phyloP scores from a whole-genome alignment of 2,329 filamentous ascomycete species.

The Emydomyces testavorans region DNA sequence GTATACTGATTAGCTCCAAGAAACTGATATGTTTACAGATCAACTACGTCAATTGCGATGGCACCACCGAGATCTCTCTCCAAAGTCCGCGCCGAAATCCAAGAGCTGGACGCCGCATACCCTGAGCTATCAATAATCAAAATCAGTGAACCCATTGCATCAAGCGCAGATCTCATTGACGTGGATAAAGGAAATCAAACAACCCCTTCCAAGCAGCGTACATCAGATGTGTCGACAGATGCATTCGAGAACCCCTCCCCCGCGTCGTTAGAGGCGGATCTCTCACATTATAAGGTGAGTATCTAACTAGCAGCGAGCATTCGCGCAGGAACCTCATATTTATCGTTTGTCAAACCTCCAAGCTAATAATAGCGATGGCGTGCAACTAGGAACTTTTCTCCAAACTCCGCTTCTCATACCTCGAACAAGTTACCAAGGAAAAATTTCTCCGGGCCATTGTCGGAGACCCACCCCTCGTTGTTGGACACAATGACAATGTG shows the following conservation, averaged over 20 bases:
- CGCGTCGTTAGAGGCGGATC: constrained; percentile 66
- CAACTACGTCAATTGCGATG: not conserved
- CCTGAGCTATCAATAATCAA: constrained; percentile 56
- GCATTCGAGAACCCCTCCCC: constrained; percentile 59
- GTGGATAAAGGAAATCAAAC: constrained; percentile 5
- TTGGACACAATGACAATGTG: constrained; percentile 69
- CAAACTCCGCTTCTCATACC: constrained; percentile 91
- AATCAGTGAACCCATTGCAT: constrained; percentile 62
- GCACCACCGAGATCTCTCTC: constrained; percentile 16
- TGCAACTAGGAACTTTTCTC: constrained; percentile 64
- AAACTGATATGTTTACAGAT: too few species aligned
- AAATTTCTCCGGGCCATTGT: constrained; percentile 92
- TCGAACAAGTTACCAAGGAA: constrained; percentile 97
- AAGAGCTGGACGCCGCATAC: constrained; percentile 41
- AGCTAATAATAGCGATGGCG: not conserved
- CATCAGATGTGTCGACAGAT: constrained; percentile 60
- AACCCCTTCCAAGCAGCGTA: constrained; percentile 40
- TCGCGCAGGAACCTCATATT: not conserved
- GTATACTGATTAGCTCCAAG: too few species aligned
- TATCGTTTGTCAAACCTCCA: not conserved
- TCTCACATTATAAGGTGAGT: constrained; percentile 67
- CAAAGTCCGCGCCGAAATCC: constrained; percentile 36
- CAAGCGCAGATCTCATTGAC: constrained; percentile 24
- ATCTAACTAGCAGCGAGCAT: not conserved
- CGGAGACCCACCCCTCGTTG: constrained; percentile 75